Conservation (phyloP, 2,329 filamentous ascomycete species). For the Ceratocystis destructans region DNA sequence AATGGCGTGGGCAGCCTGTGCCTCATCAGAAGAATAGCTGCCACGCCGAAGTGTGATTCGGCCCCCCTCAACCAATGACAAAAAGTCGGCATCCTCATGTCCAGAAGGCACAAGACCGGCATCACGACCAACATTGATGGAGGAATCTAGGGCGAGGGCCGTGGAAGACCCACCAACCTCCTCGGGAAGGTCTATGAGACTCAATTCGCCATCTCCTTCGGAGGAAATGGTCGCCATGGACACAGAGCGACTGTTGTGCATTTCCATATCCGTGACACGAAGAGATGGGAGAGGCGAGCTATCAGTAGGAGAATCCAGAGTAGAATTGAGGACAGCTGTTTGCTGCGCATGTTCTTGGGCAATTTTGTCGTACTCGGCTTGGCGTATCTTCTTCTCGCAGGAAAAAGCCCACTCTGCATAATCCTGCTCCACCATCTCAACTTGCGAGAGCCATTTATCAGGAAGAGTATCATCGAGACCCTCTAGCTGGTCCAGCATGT, state of each 20-base stretch:
- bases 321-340: not conserved
- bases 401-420: slow-evolving; percentile 71
- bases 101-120: not conserved
- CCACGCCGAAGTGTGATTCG: slow-evolving; percentile 9
- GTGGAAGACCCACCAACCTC: slow-evolving; percentile 4
- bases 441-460: slow-evolving; percentile 71
- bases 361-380: slow-evolving; percentile 37
- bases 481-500: slow-evolving; percentile 76
- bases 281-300: slow-evolving; percentile 11
- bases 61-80: slow-evolving; percentile 7
- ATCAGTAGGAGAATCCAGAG: not conserved
- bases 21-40: slow-evolving; percentile 9
- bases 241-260: slow-evolving; percentile 3
- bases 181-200: slow-evolving; percentile 8
- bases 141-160: slow-evolving; percentile 8
- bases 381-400: slow-evolving; percentile 59
- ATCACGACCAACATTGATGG: slow-evolving; percentile 14
- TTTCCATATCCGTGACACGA: slow-evolving; percentile 9
- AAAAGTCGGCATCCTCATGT: slow-evolving; percentile 6
- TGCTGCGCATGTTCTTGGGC: slow-evolving; percentile 15
- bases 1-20: not conserved
- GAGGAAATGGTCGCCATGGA: slow-evolving; percentile 7
- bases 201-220: slow-evolving; percentile 5
- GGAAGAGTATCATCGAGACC: slow-evolving; percentile 73
- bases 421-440: slow-evolving; percentile 64